Conservation (phyloP, 345 rosid genomes). For the Syzygium jambos region DNA sequence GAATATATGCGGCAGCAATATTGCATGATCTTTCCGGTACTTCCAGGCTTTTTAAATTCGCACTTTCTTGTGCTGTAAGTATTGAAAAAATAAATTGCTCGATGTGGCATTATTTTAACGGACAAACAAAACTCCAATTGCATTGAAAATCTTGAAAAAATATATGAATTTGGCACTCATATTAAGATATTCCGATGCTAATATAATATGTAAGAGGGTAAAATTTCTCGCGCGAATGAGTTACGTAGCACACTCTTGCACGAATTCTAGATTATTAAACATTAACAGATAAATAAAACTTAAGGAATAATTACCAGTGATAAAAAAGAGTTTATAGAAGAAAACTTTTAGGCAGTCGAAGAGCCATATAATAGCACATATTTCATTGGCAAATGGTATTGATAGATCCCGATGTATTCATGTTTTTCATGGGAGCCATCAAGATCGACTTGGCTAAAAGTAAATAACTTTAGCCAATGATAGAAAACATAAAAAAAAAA, state of each 20-base stretch:
- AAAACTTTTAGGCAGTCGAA: not conserved
- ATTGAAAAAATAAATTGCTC: not conserved
- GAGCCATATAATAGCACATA: not conserved
- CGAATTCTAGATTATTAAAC: not conserved
- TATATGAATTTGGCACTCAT: not conserved
- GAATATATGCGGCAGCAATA: not conserved
- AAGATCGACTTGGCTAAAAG: not conserved
- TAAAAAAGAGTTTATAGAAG: not conserved
- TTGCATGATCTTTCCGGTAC: not conserved
- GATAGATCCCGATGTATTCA: not conserved
- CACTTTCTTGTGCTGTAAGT: not conserved
- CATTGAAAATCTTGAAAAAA: not conserved
- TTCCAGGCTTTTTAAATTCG: not conserved
- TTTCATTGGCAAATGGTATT: not conserved
- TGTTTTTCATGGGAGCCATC: not conserved
- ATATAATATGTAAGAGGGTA: not conserved
- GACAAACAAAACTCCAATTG: not conserved
- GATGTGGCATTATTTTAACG: not conserved
- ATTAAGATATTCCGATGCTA: not conserved
- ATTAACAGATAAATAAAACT: no score
- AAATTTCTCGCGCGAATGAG: not conserved
- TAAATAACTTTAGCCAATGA: not conserved
- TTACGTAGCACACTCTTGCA: not conserved
- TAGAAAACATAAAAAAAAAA: not conserved
- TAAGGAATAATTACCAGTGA: not conserved